Percentiles rank a stretch among this genome's conserved stretches.
Evolutionary conservation across 106 monocot genomes (phyloP).

Genomic region (Dendrobium chrysotoxum): DNA sequence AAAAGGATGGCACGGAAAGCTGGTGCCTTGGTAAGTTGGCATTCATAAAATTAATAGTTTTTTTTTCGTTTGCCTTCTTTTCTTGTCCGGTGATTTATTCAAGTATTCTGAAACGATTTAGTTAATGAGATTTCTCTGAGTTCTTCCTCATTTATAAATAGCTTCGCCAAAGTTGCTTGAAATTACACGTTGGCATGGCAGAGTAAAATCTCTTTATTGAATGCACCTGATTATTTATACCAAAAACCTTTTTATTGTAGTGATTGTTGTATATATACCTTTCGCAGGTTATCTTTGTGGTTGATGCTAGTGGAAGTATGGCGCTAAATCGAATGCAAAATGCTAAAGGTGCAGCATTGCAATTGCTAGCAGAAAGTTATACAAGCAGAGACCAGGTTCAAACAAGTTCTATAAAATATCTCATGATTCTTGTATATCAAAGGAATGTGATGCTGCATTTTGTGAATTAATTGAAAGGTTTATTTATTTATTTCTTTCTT

Average conservation of each 20-base stretch:
- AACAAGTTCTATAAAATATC: background rate
- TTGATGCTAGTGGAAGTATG: conserved; percentile 99
- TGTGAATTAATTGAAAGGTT: background rate
- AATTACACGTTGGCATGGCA: background rate
- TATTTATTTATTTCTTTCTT: background rate
- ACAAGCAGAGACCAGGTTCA: conserved; percentile 96
- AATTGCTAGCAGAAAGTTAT: conserved; percentile 95
- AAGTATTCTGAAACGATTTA: background rate
- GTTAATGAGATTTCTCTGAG: background rate
- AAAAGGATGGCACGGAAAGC: conserved; percentile 99
- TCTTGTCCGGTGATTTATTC: background rate
- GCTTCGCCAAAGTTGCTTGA: background rate
- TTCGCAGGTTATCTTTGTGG: conserved; percentile 88
- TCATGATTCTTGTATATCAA: background rate
- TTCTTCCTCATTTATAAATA: background rate
- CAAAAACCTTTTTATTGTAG: background rate
- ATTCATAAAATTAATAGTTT: background rate
- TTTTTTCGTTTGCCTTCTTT: background rate
- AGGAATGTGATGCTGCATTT: background rate
- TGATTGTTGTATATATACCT: background rate
- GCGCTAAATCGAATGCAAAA: conserved; percentile 99
- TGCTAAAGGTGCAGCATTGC: conserved; percentile 97
- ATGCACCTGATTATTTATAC: background rate
- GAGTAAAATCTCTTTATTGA: background rate
- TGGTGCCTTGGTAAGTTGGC: conserved; percentile 68